Conservation (phyloP, 2,329 filamentous ascomycete species). For the Tricladium varicosporioides region DNA sequence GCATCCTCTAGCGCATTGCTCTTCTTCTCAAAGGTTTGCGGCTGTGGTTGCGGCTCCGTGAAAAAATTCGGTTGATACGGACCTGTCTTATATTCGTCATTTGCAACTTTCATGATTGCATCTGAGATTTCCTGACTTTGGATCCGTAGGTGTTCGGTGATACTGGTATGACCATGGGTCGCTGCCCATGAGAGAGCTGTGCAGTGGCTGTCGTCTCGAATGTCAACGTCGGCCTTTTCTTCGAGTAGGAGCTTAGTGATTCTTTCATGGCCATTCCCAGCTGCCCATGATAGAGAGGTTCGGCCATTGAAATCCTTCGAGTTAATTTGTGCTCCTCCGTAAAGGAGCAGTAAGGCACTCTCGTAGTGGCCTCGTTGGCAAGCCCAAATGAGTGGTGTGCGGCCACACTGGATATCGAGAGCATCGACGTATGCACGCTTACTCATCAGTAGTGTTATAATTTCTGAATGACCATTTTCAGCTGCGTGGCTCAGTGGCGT, state of each 20-base stretch:
- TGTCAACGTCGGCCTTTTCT: conserved; percentile 1
- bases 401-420: neutral
- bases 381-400: conserved; percentile 23
- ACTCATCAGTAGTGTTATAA: conserved; percentile 17
- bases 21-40: neutral
- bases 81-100: neutral
- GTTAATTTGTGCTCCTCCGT: neutral
- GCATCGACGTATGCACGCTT: conserved; percentile 1
- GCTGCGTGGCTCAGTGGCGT: conserved; percentile 7
- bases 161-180: neutral
- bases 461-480: conserved; percentile 9
- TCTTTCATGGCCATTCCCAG: neutral
- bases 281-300: conserved; percentile 2
- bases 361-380: neutral
- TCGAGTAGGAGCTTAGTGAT: conserved; percentile 15
- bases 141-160: neutral
- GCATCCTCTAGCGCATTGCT: neutral
- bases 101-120: neutral
- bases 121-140: neutral
- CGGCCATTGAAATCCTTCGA: conserved; percentile 9
- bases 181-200: conserved; percentile 22
- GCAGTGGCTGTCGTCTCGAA: neutral
- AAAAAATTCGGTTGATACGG: neutral
- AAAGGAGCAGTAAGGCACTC: neutral
- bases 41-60: no score